Conservation (phyloP, 352 stramenopile genomes). For the Globisporangium rhizosaccharum region DNA sequence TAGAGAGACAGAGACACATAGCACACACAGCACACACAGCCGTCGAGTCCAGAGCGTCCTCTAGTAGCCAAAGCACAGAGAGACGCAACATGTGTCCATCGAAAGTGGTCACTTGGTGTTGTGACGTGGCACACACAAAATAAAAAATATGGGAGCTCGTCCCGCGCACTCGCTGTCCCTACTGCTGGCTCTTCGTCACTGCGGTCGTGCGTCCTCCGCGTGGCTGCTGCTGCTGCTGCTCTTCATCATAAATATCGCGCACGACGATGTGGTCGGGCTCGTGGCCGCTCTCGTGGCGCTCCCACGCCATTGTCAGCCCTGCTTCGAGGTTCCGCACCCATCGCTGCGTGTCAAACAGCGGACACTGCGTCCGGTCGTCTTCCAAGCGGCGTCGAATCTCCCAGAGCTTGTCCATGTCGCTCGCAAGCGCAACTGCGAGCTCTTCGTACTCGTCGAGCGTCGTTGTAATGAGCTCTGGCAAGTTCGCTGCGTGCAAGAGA, state of each 20-base stretch:
- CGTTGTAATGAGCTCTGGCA: slow-evolving; percentile 74
- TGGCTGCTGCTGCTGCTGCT: not conserved
- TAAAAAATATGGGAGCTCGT: not conserved
- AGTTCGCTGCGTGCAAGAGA: slow-evolving; percentile 74
- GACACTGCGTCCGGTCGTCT: slow-evolving; percentile 50
- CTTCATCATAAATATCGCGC: slow-evolving; percentile 64
- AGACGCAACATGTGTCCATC: too few species aligned
- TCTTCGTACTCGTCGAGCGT: slow-evolving; percentile 89
- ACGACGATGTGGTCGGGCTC: slow-evolving; percentile 77
- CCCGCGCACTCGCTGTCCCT: not conserved
- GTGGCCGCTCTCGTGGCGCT: slow-evolving; percentile 60
- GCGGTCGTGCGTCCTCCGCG: too few species aligned
- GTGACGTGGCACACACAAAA: not conserved
- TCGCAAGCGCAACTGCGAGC: slow-evolving; percentile 83
- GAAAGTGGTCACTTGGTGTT: too few species aligned
- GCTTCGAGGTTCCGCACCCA: slow-evolving; percentile 86
- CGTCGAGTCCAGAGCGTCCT: too few species aligned
- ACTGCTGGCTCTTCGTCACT: not conserved
- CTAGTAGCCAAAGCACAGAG: too few species aligned
- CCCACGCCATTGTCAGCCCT: slow-evolving; percentile 61
- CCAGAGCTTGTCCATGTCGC: slow-evolving; percentile 82
- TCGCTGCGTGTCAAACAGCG: slow-evolving; percentile 78
- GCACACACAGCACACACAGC: not conserved
- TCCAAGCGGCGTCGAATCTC: slow-evolving; percentile 67
- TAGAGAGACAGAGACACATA: not conserved